phyloP scores from a whole-genome alignment of 345 rosid genomes.

The rapeseed (Brassica napus) region Da-Ae NC_063443.1:15655001-15655500 shows the following conservation, averaged over 20 bases:
- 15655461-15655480: too few relatives aligned
- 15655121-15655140: not conserved
- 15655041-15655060: too few relatives aligned
- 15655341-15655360: too few relatives aligned
- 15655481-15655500: too few relatives aligned
- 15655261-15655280: not conserved
- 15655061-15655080: too few relatives aligned
- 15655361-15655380: too few relatives aligned
- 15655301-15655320: not conserved
- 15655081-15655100: not conserved
- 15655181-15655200: slow-evolving; percentile 33
- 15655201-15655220: slow-evolving; percentile 17
- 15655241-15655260: not conserved
- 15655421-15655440: too few relatives aligned
- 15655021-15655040: too few relatives aligned
- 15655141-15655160: not conserved
- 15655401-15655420: too few relatives aligned
- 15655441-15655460: too few relatives aligned
- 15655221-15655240: not conserved
- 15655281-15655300: not conserved
- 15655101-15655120: not conserved
- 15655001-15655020: too few relatives aligned
- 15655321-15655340: not conserved
- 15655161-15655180: not conserved
- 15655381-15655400: too few relatives aligned